phyloP scores from a whole-genome alignment of 345 rosid species.

The Melastoma malabathricum region DNA sequence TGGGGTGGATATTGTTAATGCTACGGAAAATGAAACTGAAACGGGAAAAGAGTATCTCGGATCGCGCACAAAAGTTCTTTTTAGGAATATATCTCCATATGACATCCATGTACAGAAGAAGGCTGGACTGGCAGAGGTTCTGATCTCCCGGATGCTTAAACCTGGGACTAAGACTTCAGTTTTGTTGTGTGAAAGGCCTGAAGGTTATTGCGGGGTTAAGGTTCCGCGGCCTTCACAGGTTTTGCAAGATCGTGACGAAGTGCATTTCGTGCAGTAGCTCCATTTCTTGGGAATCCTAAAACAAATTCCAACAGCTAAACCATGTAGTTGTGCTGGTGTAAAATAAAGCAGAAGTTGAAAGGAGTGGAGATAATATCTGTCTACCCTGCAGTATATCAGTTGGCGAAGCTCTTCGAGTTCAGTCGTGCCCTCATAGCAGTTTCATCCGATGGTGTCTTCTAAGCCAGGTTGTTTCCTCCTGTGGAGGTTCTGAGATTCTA shows the following conservation, averaged over 20 bases:
- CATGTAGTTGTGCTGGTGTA: too few species aligned
- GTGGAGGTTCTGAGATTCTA: constrained; percentile 13
- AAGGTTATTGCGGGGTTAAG: constrained; percentile 25
- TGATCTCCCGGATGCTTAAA: not conserved
- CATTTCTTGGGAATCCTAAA: constrained; percentile 95
- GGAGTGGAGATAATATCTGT: not conserved
- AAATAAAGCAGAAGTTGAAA: too few species aligned
- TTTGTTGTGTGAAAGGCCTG: not conserved
- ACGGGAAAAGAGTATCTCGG: too few species aligned
- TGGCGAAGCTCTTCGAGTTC: constrained; percentile 70
- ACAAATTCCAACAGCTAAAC: not conserved
- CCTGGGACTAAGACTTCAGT: not conserved
- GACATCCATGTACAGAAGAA: too few species aligned
- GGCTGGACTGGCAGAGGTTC: too few species aligned
- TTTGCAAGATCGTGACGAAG: constrained; percentile 58
- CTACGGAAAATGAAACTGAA: too few species aligned
- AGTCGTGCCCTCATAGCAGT: constrained; percentile 68
- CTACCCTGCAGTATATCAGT: constrained; percentile 93
- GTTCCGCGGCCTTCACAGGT: constrained; percentile 72
- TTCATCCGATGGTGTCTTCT: constrained; percentile 60
- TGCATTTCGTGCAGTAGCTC: constrained; percentile 93
- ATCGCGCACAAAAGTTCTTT: too few species aligned
- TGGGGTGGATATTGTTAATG: too few species aligned
- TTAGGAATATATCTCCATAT: too few species aligned
- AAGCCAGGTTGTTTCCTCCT: constrained; percentile 20